Evolutionary conservation across 805 yeast species (phyloP).

Genomic region (Starmerella scarabaei): DNA sequence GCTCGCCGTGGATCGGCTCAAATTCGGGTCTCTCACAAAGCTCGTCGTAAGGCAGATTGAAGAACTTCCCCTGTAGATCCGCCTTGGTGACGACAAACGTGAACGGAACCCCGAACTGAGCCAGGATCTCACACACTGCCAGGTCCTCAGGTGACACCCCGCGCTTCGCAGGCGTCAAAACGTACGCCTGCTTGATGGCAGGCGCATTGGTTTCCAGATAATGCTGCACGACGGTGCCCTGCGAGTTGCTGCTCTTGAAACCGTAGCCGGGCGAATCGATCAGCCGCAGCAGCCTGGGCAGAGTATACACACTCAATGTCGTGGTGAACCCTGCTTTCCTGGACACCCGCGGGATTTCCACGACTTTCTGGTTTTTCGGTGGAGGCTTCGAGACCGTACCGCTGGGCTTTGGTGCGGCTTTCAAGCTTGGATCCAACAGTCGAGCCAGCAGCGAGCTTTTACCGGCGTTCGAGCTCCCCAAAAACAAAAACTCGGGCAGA

Average conservation of each 20-base stretch:
- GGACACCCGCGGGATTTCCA: slow-evolving; percentile 34
- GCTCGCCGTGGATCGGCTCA: slow-evolving; percentile 1
- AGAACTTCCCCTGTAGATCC: slow-evolving; percentile 30
- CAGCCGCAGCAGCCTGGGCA: slow-evolving; percentile 49
- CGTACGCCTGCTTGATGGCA: slow-evolving; percentile 43
- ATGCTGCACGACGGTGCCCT: slow-evolving; percentile 56
- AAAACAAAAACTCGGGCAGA: slow-evolving; percentile 60
- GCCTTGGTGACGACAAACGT: slow-evolving; percentile 68
- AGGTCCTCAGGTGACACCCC: slow-evolving; percentile 51
- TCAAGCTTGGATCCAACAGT: slow-evolving; percentile 29
- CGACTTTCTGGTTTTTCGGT: slow-evolving; percentile 15
- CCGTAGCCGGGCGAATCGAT: slow-evolving; percentile 93
- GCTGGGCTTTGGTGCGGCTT: slow-evolving; percentile 4
- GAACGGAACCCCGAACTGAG: slow-evolving; percentile 47
- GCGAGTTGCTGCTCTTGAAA: slow-evolving; percentile 44
- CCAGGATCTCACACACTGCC: slow-evolving; percentile 38
- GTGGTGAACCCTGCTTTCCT: slow-evolving; percentile 43
- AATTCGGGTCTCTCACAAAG: background rate
- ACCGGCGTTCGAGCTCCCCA: slow-evolving; percentile 81
- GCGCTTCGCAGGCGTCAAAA: slow-evolving; percentile 44
- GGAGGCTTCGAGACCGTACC: background rate
- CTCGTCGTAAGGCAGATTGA: background rate
- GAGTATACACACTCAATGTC: slow-evolving; percentile 57
- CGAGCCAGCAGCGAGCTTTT: slow-evolving; percentile 66
- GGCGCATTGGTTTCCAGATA: slow-evolving; percentile 42